Evolutionary conservation across 805 yeast genomes (phyloP).

Genomic region (Metschnikowia proteae): DNA sequence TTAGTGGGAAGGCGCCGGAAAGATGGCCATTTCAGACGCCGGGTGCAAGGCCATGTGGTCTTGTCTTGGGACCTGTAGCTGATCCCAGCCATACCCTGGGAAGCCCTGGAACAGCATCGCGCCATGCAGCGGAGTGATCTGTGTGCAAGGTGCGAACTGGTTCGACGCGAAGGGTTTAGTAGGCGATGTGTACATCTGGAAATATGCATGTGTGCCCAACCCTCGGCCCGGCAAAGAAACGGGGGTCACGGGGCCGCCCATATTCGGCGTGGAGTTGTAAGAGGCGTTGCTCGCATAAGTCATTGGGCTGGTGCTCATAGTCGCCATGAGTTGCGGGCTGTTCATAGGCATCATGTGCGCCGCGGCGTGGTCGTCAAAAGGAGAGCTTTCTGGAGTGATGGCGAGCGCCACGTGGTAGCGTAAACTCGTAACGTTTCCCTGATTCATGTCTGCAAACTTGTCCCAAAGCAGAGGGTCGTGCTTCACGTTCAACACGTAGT

Average conservation of each 20-base stretch:
- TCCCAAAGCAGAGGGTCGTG: slow-evolving; percentile 14
- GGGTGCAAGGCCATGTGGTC: slow-evolving; percentile 2
- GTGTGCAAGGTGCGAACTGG: background rate
- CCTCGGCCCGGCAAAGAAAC: slow-evolving; percentile 5
- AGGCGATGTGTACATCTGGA: slow-evolving; percentile 12
- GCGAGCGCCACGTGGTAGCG: slow-evolving; percentile 5
- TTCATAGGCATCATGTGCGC: background rate
- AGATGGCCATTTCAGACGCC: background rate
- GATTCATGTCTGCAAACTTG: slow-evolving; percentile 5
- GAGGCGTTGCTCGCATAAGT: slow-evolving; percentile 8
- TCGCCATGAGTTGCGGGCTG: slow-evolving; percentile 10
- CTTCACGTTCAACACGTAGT: slow-evolving; percentile 10
- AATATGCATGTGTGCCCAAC: background rate
- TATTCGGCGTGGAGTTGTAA: slow-evolving; percentile 7
- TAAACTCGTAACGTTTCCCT: slow-evolving; percentile 5
- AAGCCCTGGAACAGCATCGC: background rate
- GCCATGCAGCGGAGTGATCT: background rate
- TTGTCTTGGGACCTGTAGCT: background rate
- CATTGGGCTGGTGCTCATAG: slow-evolving; percentile 11
- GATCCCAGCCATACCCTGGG: background rate
- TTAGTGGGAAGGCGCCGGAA: background rate
- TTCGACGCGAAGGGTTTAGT: background rate
- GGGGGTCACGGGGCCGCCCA: slow-evolving; percentile 12
- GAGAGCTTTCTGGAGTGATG: background rate
- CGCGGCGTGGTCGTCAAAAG: background rate